phyloP scores from a whole-genome alignment of 352 stramenopile species.

The Globisporangium parvum region DNA sequence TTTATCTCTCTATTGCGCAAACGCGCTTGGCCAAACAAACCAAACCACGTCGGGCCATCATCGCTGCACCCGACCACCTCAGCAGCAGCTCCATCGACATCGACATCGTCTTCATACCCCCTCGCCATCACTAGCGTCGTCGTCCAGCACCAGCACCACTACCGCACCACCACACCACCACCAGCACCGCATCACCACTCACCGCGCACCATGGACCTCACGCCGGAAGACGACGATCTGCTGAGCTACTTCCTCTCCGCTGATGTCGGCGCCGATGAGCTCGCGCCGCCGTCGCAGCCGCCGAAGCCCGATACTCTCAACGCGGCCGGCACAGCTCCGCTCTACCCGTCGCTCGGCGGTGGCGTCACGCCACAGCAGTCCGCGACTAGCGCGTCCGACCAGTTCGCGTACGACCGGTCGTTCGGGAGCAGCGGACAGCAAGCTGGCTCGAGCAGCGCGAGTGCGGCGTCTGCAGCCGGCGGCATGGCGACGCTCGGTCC shows the following conservation, averaged over 20 bases:
- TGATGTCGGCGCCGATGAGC: constrained; percentile 57
- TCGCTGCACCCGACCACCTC: not conserved
- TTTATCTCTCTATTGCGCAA: too few relatives aligned
- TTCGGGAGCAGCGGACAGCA: constrained; percentile 18
- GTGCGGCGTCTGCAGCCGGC: constrained; percentile 1
- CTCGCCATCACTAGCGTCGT: too few relatives aligned
- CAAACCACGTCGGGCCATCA: too few relatives aligned
- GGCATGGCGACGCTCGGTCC: constrained; percentile 10
- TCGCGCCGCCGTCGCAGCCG: constrained; percentile 21
- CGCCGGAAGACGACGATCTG: constrained; percentile 81
- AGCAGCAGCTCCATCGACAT: too few relatives aligned
- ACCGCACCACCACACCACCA: not conserved
- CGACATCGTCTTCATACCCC: too few relatives aligned
- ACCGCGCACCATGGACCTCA: constrained; percentile 76
- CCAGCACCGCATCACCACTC: constrained; percentile 1
- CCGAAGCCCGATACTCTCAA: constrained; percentile 21
- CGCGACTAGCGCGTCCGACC: constrained; percentile 9
- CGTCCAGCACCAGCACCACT: not conserved
- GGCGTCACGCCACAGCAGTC: not conserved
- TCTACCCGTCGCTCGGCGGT: constrained; percentile 3
- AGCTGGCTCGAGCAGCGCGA: constrained; percentile 3
- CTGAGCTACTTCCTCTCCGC: constrained; percentile 84
- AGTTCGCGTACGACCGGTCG: constrained; percentile 36
- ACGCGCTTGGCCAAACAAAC: too few relatives aligned
- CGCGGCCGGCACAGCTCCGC: constrained; percentile 1